These are phyloP conservation scores for Nemania sp. DNA, from an alignment of 2,329 filamentous ascomycete genomes.

Conservation along the genomic window DNA sequence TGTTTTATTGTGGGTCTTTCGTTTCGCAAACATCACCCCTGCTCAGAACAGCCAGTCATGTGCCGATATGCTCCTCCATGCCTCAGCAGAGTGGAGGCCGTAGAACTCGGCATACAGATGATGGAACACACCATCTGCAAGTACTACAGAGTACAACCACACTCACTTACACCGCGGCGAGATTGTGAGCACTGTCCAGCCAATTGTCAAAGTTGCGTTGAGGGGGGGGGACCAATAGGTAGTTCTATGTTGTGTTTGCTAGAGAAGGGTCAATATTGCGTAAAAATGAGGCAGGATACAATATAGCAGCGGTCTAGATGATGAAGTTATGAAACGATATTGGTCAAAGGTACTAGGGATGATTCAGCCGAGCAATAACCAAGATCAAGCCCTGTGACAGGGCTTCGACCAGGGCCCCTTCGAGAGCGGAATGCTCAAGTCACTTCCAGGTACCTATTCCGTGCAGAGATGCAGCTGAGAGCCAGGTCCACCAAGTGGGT, in stretches of 20 bases:
- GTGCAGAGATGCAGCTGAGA: slow-evolving; percentile 26
- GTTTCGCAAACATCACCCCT: slow-evolving; percentile 51
- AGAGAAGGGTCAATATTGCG: background rate
- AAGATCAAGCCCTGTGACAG: slow-evolving; percentile 33
- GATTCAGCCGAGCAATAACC: slow-evolving; percentile 24
- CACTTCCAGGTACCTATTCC: slow-evolving; percentile 32
- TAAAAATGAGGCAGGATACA: background rate
- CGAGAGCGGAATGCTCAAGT: slow-evolving; percentile 22
- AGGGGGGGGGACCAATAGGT: background rate
- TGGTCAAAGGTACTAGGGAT: slow-evolving; percentile 24
- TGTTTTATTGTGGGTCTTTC: slow-evolving; percentile 42
- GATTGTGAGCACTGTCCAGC: slow-evolving; percentile 10
- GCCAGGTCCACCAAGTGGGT: slow-evolving; percentile 23
- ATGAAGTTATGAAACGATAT: slow-evolving; percentile 30
- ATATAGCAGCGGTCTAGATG: background rate
- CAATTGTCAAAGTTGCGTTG: slow-evolving; percentile 7
- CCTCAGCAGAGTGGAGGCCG: slow-evolving; percentile 40
- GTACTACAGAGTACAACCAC: slow-evolving; percentile 33
- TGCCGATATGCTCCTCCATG: slow-evolving; percentile 34
- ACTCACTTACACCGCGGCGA: slow-evolving; percentile 3
- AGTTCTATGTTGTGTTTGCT: background rate
- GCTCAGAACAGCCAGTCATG: slow-evolving; percentile 44
- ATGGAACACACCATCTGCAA: slow-evolving; percentile 43
- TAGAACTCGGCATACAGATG: slow-evolving; percentile 39
- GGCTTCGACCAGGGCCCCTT: slow-evolving; percentile 26